Base-by-base conservation (phyloP, 2,329 filamentous ascomycete species). In the Pseudogymnoascus sp. region DNA sequence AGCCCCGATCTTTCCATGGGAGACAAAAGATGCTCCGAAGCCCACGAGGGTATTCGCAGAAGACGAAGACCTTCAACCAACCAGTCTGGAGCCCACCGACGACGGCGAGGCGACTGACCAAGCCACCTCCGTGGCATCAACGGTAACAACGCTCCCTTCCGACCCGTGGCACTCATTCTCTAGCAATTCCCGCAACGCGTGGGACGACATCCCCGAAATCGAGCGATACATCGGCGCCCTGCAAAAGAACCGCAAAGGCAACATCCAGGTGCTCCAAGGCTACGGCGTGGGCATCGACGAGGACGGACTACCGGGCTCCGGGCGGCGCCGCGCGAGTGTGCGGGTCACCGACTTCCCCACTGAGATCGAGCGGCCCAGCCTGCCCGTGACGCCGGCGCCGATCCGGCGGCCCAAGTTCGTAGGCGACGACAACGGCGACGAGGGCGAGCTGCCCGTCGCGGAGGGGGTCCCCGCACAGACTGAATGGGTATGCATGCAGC, bases 201-300 rank as follows among this genome's bases (percentile, higher is more conserved):
- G 94, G 94, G 94, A 99, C 70, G 90, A 91, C 61, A 84, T 95
- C 60, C 90, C 90, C 11, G 89, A 91, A 67, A 99, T 99, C 69
- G 87, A 91, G 70, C 84, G 84, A 66, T 99, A 97, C 72, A 90
- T 97, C 62, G 89, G 90, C 66, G 82, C 84, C 61, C 79, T 96
- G 62, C 86, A 89, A 69, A 85, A 87, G 72, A 81, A 84, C 70
- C 82, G 80, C 62, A 80, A 79, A 64, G 80, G 69, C 22, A 70
- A 72, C 41, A 69, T 72, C 60, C 71, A 73, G 67, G 69, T 71
- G 60, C 63, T 73, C 42, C 71, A 73, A 63, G 70, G 71, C 60
- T 69, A 70, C 59, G 68, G 68, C 60, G 66, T 69, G 68, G 68
- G 69, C 68, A 68, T 68, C 65, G 55, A 64, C 66, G 63, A 71